Conservation (phyloP, 2,329 filamentous ascomycete genomes). For the Talaromyces verruculosus region DNA sequence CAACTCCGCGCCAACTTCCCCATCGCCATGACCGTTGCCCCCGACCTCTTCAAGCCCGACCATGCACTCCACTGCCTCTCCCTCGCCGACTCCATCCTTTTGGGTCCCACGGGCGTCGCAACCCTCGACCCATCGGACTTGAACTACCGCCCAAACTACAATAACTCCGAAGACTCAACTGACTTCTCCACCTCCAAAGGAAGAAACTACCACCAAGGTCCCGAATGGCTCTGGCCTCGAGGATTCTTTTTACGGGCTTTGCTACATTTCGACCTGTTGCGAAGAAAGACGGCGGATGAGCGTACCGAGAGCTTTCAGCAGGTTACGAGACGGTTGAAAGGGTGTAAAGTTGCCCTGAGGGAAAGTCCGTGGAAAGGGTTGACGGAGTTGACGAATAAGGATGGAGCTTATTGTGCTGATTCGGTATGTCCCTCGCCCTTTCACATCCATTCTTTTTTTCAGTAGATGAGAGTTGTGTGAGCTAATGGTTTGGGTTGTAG, state of each 20-base stretch:
- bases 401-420: conserved; percentile 78
- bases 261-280: conserved; percentile 81
- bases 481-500: conserved; percentile 44
- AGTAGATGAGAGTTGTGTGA: too few species aligned
- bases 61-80: conserved; percentile 80
- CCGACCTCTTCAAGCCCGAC: conserved; percentile 75
- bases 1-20: conserved; percentile 92
- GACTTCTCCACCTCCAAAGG: conserved; percentile 93
- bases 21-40: conserved; percentile 92
- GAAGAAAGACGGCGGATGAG: conserved; percentile 65
- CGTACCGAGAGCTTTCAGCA: conserved; percentile 91
- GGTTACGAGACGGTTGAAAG: conserved; percentile 76
- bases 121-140: conserved; percentile 89
- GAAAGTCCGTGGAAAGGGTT: conserved; percentile 85
- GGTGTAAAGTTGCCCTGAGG: conserved; percentile 80
- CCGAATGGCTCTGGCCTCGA: conserved; percentile 97
- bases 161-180: conserved; percentile 87
- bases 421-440: conserved; percentile 60
- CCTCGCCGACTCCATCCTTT: conserved; percentile 73
- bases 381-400: conserved; percentile 88
- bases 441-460: not conserved
- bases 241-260: conserved; percentile 93
- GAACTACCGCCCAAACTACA: conserved; percentile 93
- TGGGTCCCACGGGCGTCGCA: conserved; percentile 90
- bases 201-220: conserved; percentile 96